Evolutionary conservation across 2,329 filamentous ascomycete genomes (phyloP).

Genomic region (Mollisia scopiformis): DNA sequence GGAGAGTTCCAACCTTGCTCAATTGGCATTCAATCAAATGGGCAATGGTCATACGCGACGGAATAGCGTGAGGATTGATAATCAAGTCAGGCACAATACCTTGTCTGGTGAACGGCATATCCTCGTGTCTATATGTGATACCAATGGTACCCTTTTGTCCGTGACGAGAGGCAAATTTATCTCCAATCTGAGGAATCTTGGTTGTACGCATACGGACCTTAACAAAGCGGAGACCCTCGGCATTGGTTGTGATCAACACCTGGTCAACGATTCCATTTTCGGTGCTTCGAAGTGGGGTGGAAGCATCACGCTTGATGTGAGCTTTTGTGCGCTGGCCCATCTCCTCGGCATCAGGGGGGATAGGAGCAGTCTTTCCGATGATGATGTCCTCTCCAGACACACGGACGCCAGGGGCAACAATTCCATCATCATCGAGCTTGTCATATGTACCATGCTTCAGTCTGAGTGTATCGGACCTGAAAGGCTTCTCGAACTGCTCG

Average conservation of each 20-base stretch:
- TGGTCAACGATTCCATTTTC: conserved; percentile 97
- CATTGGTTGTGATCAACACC: conserved; percentile 91
- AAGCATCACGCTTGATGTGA: conserved; percentile 93
- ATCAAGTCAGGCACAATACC: conserved; percentile 94
- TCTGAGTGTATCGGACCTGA: conserved; percentile 82
- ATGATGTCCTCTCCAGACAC: conserved; percentile 98
- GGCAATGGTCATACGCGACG: conserved; percentile 99
- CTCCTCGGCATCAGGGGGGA: conserved; percentile 90
- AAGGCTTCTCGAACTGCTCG: conserved; percentile 95
- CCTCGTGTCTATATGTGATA: conserved; percentile 96
- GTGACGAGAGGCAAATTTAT: conserved; percentile 99
- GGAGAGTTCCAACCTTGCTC: conserved; percentile 91
- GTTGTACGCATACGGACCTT: conserved; percentile 97
- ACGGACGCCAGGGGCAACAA: conserved; percentile 89
- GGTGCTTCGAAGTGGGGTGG: conserved; percentile 90
- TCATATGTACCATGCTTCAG: conserved; percentile 96
- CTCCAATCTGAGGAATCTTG: conserved; percentile 97
- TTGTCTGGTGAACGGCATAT: conserved; percentile 96
- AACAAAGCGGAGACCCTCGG: conserved; percentile 92
- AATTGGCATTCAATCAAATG: conserved; percentile 99
- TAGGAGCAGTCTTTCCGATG: conserved; percentile 96
- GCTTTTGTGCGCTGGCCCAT: conserved; percentile 87
- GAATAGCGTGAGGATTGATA: conserved; percentile 99
- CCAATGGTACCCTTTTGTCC: conserved; percentile 99
- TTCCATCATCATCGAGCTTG: conserved; percentile 95